Conservation (phyloP, 306 rosid species). For the Ormosia semicastrata region DNA sequence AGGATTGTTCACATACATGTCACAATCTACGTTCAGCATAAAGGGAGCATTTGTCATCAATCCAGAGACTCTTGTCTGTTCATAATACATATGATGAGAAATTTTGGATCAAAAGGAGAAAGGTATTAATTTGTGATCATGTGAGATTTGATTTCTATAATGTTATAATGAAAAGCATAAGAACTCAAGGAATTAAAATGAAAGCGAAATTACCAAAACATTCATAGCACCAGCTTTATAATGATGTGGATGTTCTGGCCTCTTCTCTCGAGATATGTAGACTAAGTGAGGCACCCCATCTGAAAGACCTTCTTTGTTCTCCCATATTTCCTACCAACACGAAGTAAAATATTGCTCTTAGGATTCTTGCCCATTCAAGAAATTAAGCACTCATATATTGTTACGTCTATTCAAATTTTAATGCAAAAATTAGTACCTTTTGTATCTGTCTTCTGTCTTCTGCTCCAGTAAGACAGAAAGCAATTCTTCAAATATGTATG, state of each 20-base stretch:
- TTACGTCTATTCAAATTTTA: no score
- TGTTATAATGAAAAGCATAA: neutral
- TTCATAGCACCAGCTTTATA: constrained; percentile 90
- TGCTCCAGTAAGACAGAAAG: no score
- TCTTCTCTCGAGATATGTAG: constrained; percentile 67
- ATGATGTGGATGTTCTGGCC: constrained; percentile 56
- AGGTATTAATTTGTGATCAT: neutral
- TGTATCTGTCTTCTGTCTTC: no score
- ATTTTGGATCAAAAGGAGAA: neutral
- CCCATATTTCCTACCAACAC: constrained; percentile 45
- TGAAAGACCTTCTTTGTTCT: constrained; percentile 34
- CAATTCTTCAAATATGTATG: no score
- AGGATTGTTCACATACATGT: constrained; percentile 68
- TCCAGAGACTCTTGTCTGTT: constrained; percentile 69
- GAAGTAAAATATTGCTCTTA: neutral
- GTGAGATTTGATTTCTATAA: neutral
- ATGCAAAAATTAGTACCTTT: no score
- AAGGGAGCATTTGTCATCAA: constrained; percentile 70
- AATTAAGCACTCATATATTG: neutral
- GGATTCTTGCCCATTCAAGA: neutral
- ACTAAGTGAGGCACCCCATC: constrained; percentile 53
- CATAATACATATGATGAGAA: neutral
- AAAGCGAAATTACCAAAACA: constrained; percentile 49
- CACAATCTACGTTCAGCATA: constrained; percentile 74
- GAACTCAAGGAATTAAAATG: neutral